Evolutionary conservation across 2,329 filamentous ascomycete genomes (phyloP).

Genomic region (Penicillium psychrosexuale): DNA sequence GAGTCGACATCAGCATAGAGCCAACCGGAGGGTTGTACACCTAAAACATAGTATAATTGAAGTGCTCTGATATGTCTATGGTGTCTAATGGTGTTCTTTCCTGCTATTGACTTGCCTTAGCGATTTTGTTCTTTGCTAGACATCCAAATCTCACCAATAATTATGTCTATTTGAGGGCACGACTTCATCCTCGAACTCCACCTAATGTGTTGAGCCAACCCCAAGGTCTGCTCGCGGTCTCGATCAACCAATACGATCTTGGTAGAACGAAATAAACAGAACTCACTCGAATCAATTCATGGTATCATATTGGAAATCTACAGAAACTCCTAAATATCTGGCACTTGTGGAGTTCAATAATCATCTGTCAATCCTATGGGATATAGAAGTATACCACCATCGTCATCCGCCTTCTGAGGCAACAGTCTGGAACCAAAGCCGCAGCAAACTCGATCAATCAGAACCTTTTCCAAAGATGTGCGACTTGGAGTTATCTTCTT

Average conservation of each 20-base stretch:
- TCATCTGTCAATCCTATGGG: neutral
- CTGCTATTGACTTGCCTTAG: neutral
- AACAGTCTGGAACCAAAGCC: slow-evolving; percentile 11
- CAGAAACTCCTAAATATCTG: neutral
- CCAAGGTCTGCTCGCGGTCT: neutral
- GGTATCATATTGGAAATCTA: neutral
- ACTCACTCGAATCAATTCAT: neutral
- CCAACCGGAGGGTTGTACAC: slow-evolving; percentile 7
- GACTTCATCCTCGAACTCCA: neutral
- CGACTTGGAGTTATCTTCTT: neutral
- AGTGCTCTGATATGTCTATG: neutral
- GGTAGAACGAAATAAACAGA: neutral
- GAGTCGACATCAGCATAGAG: neutral
- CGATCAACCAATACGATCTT: neutral
- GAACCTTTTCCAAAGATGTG: neutral
- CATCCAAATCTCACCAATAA: neutral
- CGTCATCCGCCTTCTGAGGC: slow-evolving; percentile 16
- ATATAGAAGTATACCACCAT: slow-evolving; percentile 1
- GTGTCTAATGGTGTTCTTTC: neutral
- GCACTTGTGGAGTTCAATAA: neutral
- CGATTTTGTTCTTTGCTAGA: neutral
- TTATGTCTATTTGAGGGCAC: neutral
- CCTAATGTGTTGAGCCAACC: neutral
- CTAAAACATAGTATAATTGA: slow-evolving; percentile 25
- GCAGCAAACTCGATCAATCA: slow-evolving; percentile 5